These are phyloP conservation scores for Aspergillus awamori DNA, from an alignment of 2,329 filamentous ascomycete species.

Conservation along the genomic window DNA sequence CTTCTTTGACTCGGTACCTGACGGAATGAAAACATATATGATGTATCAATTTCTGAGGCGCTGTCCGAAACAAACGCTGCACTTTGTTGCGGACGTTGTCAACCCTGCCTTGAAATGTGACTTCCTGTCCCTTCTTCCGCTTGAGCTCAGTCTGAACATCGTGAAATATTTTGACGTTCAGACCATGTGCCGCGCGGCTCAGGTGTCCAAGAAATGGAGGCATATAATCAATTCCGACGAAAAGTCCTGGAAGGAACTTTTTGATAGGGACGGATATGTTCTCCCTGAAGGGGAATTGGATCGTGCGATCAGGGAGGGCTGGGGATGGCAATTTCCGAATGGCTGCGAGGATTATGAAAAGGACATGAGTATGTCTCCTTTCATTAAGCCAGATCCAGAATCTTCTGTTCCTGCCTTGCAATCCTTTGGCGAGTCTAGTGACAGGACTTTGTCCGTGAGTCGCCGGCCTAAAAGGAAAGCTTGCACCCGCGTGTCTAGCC, in stretches of 20 bases:
- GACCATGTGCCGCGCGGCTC: conserved; percentile 85
- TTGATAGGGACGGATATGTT: conserved; percentile 80
- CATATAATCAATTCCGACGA: conserved; percentile 90
- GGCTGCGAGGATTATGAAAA: conserved; percentile 75
- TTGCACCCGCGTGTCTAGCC: conserved; percentile 46
- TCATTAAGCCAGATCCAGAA: conserved; percentile 45
- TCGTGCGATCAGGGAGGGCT: conserved; percentile 84
- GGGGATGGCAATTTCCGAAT: conserved; percentile 93
- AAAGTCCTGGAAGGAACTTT: conserved; percentile 90
- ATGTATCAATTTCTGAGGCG: conserved; percentile 94
- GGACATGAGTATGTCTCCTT: conserved; percentile 67
- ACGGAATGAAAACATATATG: conserved; percentile 90
- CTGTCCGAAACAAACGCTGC: conserved; percentile 83
- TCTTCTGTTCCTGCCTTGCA: conserved; percentile 23
- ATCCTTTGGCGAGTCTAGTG: conserved; percentile 28
- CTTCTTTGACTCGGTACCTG: conserved; percentile 86
- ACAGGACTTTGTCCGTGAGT: conserved; percentile 28
- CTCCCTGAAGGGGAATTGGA: conserved; percentile 81
- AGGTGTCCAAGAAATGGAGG: conserved; percentile 93
- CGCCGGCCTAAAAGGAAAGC: conserved; percentile 54
- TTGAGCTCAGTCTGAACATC: conserved; percentile 85
- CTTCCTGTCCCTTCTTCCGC: conserved; percentile 79
- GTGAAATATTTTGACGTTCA: conserved; percentile 82
- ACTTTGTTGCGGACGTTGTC: conserved; percentile 85
- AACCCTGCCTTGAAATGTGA: conserved; percentile 95